Base-by-base conservation (phyloP, 768 basidiomycete genomes). In the Russula sp. region DNA sequence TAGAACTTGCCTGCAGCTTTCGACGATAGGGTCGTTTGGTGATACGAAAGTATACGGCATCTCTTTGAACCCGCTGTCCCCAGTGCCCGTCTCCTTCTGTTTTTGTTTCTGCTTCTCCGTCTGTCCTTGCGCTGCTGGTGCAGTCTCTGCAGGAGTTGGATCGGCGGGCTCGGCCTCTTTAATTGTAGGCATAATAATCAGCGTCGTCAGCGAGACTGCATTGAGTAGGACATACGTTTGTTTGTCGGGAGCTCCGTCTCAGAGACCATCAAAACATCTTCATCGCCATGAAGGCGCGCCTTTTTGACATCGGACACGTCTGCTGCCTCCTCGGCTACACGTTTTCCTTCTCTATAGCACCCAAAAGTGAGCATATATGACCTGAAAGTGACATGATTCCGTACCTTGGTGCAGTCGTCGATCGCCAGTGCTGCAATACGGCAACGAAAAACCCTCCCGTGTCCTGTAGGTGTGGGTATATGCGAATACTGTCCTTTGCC, bases 401-500 rank as follows among this genome's bases (percentile, higher is more conserved):
- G 37, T 60, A 64, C 63, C 55, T 64, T 56, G 57, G 56, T 6
- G 47, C 34, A 2, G 66, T 61, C 37, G 62, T 53, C 10, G 32
- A 62, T 16, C 67, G 63, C 57, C 76, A 82, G 70, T 80, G 83
- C 71, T 88, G 81, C 40, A 98, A 73, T 0, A 97, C 89, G 11
- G 94, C 94, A n/a, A 99, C 86, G 71, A 97, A 99, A 76, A 99
- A 99, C 0, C 94, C 97, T 3, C 97, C 97, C 0, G 94, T 92
- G 70, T 99, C 91, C 74, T 98, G 97, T 9, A 97, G 77, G 72
- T 98, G 95, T 2, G 97, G 95, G 71, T 96, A 91, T 66, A 98
- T 84, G 44, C 97, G 83, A 73, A 98, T 76, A 68, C 94, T 97
- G 31, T 32, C n/a, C 32, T 31, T 35, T 8, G 37, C 22, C 16